Conservation (phyloP, 2,329 filamentous ascomycete species). For the Pseudocercospora vitis region DNA sequence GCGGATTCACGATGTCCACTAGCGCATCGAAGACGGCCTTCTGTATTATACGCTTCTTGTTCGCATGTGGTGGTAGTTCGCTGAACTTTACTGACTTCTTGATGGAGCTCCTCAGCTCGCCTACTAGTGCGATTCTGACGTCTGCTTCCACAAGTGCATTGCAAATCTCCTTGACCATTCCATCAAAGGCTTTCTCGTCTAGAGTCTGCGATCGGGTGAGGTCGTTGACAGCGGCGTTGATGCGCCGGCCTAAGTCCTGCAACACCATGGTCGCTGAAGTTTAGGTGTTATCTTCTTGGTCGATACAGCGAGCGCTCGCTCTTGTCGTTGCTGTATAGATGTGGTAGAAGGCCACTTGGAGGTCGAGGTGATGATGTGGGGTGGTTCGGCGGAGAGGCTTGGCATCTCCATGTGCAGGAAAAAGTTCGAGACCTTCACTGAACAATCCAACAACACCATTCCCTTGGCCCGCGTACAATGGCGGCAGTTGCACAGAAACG, state of each 20-base stretch:
- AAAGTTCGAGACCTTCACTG: background rate
- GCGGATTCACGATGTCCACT: constrained; percentile 91
- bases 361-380: constrained; percentile 5
- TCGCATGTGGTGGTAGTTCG: constrained; percentile 83
- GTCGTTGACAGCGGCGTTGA: constrained; percentile 93
- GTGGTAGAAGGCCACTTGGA: background rate
- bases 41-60: constrained; percentile 98
- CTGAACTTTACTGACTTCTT: constrained; percentile 90
- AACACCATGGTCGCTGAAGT: constrained; percentile 74
- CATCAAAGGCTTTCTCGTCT: constrained; percentile 97
- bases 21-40: constrained; percentile 97
- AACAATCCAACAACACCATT: background rate
- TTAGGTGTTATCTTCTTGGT: background rate
- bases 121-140: constrained; percentile 92
- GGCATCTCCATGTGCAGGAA: background rate
- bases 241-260: constrained; percentile 96
- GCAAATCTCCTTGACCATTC: constrained; percentile 98
- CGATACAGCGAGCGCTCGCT: background rate
- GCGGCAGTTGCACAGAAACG: constrained; percentile 29
- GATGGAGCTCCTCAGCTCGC: constrained; percentile 88
- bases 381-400: background rate
- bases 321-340: background rate
- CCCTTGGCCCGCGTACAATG: constrained; percentile 24
- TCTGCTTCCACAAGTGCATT: constrained; percentile 93
- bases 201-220: constrained; percentile 88